Base-by-base conservation (phyloP, 306 rosid species). In the Argentina anserina region DNA sequence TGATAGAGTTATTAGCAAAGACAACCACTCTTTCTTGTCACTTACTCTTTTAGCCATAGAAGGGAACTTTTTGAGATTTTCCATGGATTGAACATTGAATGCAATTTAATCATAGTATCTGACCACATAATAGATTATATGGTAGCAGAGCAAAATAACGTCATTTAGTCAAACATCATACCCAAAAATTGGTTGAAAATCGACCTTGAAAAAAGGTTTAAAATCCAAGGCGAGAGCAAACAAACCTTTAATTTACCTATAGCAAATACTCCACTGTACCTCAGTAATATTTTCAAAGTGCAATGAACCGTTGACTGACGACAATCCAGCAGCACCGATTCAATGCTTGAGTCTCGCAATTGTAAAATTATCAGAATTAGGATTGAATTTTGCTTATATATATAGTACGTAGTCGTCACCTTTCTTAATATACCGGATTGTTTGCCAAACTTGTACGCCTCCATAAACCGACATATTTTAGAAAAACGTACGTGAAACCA, bases 301-400 rank as follows among this genome's bases (percentile, higher is more conserved):
- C 20, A 43, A 13, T 43, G 18, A 43, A 43, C 6, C 0, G 49
- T 43, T 12, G 49, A 43, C 1, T 1, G 20, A 43, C 1, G 6
- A 14, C 49, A 13, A 13, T 14, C 20, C 12, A 43, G 4, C 9
- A 1, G 0, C 0, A 15, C 3, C 12, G 0, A 12, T 42, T 42
- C 17, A 3, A 0, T 0, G 5, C 2, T 0, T 10, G 1, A 0
- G 20, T 14, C 6, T 3, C n/a, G n/a, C n/a, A n/a, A n/a, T n/a
- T 1, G 6, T 14, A 43, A 43, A 43, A 43, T 33, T 43, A 43
- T 43, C 6, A 3, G 0, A 43, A 43, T 43, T 0, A 9, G 20
- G 11, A 49, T 47, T 17, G 17, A 0, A 18, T 47, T 41, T 17
- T n/a, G n/a, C 2, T 33, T 33, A 4, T 47, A 6, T 18, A 18